phyloP scores from a whole-genome alignment of 352 stramenopile genomes.

The Albugo laibachii region DNA sequence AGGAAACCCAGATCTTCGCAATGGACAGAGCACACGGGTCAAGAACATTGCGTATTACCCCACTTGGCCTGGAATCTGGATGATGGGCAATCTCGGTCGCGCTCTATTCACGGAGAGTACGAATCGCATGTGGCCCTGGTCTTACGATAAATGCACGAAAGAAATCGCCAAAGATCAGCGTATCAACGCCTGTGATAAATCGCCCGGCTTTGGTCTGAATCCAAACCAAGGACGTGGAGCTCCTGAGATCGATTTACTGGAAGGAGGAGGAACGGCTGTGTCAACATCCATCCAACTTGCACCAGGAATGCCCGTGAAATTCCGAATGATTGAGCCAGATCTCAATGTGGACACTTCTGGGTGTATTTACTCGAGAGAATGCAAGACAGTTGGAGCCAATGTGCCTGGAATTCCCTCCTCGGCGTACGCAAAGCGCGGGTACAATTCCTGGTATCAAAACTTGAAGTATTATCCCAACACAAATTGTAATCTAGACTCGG shows the following conservation, averaged over 20 bases:
- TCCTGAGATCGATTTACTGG: slow-evolving; percentile 88
- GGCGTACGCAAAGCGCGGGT: slow-evolving; percentile 1
- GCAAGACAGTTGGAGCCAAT: slow-evolving; percentile 6
- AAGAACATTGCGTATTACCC: slow-evolving; percentile 22
- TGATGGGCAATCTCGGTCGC: slow-evolving; percentile 85
- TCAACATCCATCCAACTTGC: slow-evolving; percentile 50
- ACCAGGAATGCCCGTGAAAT: slow-evolving; percentile 30
- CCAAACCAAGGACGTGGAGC: slow-evolving; percentile 61
- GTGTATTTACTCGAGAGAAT: slow-evolving; percentile 4
- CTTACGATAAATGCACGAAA: slow-evolving; percentile 73
- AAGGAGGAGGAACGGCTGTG: slow-evolving; percentile 56
- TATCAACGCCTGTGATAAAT: slow-evolving; percentile 65
- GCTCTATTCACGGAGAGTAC: slow-evolving; percentile 83
- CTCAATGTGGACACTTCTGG: neutral
- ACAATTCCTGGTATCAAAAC: slow-evolving; percentile 8
- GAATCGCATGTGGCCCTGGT: slow-evolving; percentile 89
- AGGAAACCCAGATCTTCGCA: slow-evolving; percentile 18
- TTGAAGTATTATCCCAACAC: slow-evolving; percentile 5
- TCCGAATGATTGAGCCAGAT: slow-evolving; percentile 4
- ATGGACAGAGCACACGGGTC: slow-evolving; percentile 2
- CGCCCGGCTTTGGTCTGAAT: slow-evolving; percentile 81
- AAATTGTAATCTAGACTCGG: neutral
- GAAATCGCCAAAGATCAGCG: slow-evolving; percentile 13
- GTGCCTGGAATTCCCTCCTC: slow-evolving; percentile 4
- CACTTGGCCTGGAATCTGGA: slow-evolving; percentile 86